A percentile compares a stretch with the other conserved stretches of the same genome.
Conservation (phyloP, 2,329 filamentous ascomycete species). For the Podosphaera xanthii region DNA sequence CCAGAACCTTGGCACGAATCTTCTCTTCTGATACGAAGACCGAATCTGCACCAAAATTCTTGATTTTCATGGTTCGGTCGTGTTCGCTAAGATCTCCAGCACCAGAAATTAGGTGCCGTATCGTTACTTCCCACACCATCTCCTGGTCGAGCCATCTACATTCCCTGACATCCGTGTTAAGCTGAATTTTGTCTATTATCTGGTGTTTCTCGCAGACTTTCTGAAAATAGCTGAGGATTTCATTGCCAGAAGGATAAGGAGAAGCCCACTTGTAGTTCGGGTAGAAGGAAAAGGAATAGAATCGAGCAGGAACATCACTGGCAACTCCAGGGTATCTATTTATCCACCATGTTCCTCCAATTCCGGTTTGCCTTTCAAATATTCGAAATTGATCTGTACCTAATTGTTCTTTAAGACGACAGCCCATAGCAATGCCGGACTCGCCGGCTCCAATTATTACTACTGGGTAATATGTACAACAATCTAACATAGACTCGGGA, state of each 20-base stretch:
- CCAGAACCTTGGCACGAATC: constrained; percentile 28
- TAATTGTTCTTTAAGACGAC: constrained; percentile 13
- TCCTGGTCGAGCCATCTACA: constrained; percentile 13
- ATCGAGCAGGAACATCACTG: constrained; percentile 18
- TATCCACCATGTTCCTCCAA: constrained; percentile 31
- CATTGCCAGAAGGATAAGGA: constrained; percentile 41
- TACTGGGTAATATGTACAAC: constrained; percentile 20
- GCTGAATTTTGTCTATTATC: constrained; percentile 32
- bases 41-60: constrained; percentile 21
- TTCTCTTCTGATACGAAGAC: constrained; percentile 28
- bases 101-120: constrained; percentile 24
- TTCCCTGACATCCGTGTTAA: constrained; percentile 31
- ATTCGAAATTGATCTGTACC: constrained; percentile 19
- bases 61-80: constrained; percentile 22
- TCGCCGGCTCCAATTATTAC: constrained; percentile 16
- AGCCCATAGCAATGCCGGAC: constrained; percentile 15
- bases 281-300: constrained; percentile 45
- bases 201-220: constrained; percentile 29
- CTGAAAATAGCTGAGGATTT: constrained; percentile 49
- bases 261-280: constrained; percentile 48
- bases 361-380: constrained; percentile 29
- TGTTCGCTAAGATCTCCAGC: constrained; percentile 27
- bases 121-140: not conserved
- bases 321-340: constrained; percentile 19
- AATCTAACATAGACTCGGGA: constrained; percentile 18